Percentiles rank a stretch among this genome's conserved stretches.
These are phyloP conservation scores for Staphylotrichum longicolle DNA, from an alignment of 495 filamentous ascomycete species.

Conservation along the genomic window DNA sequence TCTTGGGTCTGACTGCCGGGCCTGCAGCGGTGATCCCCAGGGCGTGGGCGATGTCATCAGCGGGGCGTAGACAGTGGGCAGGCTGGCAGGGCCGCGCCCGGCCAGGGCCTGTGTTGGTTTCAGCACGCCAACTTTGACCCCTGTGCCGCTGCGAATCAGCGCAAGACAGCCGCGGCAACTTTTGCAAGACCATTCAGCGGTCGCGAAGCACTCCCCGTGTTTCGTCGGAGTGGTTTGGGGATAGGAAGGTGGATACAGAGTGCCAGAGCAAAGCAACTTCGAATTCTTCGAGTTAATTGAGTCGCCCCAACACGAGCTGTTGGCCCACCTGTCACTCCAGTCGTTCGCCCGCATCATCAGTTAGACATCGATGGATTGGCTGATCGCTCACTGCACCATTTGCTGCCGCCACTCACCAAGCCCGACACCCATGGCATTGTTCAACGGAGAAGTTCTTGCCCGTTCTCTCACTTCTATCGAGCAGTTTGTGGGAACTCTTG, in stretches of 20 bases:
- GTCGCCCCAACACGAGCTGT: no score
- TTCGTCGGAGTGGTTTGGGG: neutral
- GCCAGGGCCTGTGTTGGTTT: slow-evolving; percentile 17
- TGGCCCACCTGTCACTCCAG: no score
- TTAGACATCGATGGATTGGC: no score
- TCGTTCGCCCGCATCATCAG: no score
- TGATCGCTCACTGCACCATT: no score
- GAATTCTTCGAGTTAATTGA: no score
- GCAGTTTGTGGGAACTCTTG: no score
- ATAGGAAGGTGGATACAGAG: neutral
- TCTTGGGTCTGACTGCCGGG: slow-evolving; percentile 1
- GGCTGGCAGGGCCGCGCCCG: neutral
- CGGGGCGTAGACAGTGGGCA: slow-evolving; percentile 1
- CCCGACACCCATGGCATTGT: no score
- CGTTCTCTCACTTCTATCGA: no score
- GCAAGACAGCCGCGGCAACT: neutral
- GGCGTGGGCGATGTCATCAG: slow-evolving; percentile 8
- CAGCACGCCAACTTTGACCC: neutral
- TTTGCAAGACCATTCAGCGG: neutral
- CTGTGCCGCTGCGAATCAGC: slow-evolving; percentile 1
- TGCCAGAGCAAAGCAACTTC: no score
- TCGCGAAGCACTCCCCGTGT: neutral
- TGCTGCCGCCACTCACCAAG: no score
- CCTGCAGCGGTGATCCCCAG: neutral
- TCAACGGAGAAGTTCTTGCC: no score